Evolutionary conservation across 2,329 filamentous ascomycete species (phyloP).

Genomic region (Aureobasidium melanogenum): DNA sequence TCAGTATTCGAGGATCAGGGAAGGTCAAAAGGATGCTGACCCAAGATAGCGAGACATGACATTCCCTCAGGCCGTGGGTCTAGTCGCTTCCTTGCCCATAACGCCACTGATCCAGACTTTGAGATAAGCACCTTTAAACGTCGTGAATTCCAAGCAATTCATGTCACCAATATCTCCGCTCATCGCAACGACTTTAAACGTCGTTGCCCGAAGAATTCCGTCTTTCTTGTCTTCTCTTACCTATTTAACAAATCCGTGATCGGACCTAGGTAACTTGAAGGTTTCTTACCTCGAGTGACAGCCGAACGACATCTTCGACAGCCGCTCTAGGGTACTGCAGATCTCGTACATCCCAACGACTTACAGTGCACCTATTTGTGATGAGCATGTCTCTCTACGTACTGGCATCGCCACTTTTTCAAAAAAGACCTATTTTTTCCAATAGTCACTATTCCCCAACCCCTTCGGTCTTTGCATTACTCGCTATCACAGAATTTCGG

Average conservation of each 20-base stretch:
- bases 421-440: neutral
- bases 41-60: neutral
- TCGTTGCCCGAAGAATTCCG: neutral
- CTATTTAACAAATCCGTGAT: neutral
- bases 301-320: neutral
- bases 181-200: neutral
- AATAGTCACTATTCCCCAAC: neutral
- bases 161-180: neutral
- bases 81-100: neutral
- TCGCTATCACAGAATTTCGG: too few species aligned
- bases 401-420: neutral
- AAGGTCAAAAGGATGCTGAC: neutral
- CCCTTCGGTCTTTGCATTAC: neutral
- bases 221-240: neutral
- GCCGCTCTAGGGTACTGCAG: neutral
- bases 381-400: neutral
- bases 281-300: neutral
- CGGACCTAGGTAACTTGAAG: too few species aligned
- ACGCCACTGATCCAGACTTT: constrained; percentile 4
- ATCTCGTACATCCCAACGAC: neutral
- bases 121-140: neutral
- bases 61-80: neutral
- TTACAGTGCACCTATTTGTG: neutral
- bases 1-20: neutral
- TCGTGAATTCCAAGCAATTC: neutral